Conservation (phyloP, 2,329 filamentous ascomycete genomes). For the Xylaria sp. region DNA sequence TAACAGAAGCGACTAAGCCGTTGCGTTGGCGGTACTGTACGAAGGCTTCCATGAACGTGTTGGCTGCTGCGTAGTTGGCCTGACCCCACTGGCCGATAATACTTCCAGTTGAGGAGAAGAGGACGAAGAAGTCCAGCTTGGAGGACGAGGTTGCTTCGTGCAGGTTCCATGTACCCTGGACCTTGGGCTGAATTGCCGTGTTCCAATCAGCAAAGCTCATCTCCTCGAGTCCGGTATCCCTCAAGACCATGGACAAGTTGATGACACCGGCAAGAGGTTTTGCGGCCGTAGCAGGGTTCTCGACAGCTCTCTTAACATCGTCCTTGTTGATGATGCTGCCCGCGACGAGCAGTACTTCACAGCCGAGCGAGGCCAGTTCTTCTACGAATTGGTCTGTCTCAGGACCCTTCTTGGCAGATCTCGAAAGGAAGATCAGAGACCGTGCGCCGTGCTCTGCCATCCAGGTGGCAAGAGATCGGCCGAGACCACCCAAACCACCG, state of each 20-base stretch:
- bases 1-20: neutral
- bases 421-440: neutral
- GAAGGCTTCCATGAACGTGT: slow-evolving; percentile 15
- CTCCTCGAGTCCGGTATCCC: slow-evolving; percentile 16
- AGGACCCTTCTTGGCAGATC: neutral
- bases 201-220: slow-evolving; percentile 19
- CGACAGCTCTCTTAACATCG: neutral
- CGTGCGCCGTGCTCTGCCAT: neutral
- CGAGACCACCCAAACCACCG: slow-evolving; percentile 4
- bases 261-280: neutral
- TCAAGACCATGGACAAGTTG: neutral
- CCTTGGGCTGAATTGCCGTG: slow-evolving; percentile 12
- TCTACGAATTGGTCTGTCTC: neutral
- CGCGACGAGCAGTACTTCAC: neutral
- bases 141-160: slow-evolving; percentile 1
- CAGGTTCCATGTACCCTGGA: slow-evolving; percentile 17
- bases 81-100: slow-evolving; percentile 7
- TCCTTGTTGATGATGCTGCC: neutral
- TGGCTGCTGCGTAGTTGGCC: slow-evolving; percentile 18
- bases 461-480: neutral
- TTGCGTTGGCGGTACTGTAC: slow-evolving; percentile 6
- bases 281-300: neutral
- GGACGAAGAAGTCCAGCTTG: slow-evolving; percentile 20
- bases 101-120: slow-evolving; percentile 12
- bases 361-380: neutral